Evolutionary conservation across 2,329 filamentous ascomycete species (phyloP).

Genomic region (Fusarium nanum): DNA sequence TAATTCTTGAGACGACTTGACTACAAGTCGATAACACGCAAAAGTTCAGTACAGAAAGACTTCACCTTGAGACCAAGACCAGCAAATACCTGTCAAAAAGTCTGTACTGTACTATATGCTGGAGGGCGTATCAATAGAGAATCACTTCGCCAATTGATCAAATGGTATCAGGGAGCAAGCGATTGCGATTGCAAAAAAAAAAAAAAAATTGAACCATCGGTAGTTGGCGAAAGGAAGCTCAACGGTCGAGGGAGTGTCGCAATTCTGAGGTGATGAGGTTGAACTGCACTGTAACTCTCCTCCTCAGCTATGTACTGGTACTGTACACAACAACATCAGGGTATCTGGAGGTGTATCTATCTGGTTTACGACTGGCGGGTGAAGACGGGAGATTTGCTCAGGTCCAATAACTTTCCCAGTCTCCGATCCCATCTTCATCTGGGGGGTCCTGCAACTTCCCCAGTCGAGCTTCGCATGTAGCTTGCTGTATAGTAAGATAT

Average conservation of each 20-base stretch:
- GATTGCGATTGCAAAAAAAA: neutral
- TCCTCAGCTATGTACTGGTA: neutral
- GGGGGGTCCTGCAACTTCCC: constrained; percentile 18
- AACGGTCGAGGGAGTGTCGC: constrained; percentile 24
- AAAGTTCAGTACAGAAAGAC: constrained; percentile 3
- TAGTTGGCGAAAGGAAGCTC: constrained; percentile 13
- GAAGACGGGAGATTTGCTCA: constrained; percentile 20
- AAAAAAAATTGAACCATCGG: constrained; percentile 6
- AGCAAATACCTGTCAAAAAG: constrained; percentile 20
- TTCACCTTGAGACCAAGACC: neutral
- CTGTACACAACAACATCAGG: neutral
- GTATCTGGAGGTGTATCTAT: constrained; percentile 12
- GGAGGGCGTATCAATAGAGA: constrained; percentile 28
- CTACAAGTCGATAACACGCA: constrained; percentile 14
- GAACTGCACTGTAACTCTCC: constrained; percentile 10
- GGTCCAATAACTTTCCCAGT: constrained; percentile 18
- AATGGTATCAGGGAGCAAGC: neutral
- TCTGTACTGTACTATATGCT: constrained; percentile 17
- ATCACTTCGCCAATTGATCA: neutral
- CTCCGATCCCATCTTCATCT: constrained; percentile 21
- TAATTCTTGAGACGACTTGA: constrained; percentile 2
- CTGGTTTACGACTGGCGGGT: constrained; percentile 26
- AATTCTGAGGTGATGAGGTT: constrained; percentile 4
- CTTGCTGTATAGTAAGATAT: constrained; percentile 12
- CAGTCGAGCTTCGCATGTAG: constrained; percentile 2